Conservation (phyloP, 371 early-diverging fungal species). For the Pancytospora epiphaga region DNA sequence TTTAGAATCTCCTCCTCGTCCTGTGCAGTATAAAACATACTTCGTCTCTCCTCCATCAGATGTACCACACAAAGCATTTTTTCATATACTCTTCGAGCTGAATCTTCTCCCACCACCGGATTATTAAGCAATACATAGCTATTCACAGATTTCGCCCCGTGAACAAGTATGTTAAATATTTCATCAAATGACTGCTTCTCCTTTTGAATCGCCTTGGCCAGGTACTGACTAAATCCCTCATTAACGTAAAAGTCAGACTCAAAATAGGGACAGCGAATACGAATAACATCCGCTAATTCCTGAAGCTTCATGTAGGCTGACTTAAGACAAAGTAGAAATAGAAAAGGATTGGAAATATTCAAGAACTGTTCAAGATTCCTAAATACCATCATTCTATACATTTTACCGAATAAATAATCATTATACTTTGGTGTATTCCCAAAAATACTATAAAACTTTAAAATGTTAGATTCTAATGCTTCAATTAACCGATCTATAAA, state of each 20-base stretch:
- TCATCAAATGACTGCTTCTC: slow-evolving; percentile 40
- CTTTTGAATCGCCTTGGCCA: slow-evolving; percentile 19
- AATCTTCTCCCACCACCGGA: neutral
- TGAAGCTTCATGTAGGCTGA: slow-evolving; percentile 22
- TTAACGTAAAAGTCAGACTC: slow-evolving; percentile 6
- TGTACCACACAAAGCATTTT: slow-evolving; percentile 22
- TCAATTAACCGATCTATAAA: slow-evolving; percentile 29
- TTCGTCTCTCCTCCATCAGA: slow-evolving; percentile 16
- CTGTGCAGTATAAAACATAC: slow-evolving; percentile 23
- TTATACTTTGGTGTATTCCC: slow-evolving; percentile 12
- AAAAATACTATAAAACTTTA: slow-evolving; percentile 23
- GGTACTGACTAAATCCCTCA: slow-evolving; percentile 26
- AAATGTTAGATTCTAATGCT: slow-evolving; percentile 14
- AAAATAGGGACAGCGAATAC: slow-evolving; percentile 1
- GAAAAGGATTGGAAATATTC: slow-evolving; percentile 15
- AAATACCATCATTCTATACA: slow-evolving; percentile 34
- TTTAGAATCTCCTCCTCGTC: slow-evolving; percentile 31
- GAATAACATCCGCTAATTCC: slow-evolving; percentile 18
- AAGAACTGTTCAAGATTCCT: slow-evolving; percentile 31
- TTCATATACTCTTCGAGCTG: slow-evolving; percentile 15
- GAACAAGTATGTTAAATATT: slow-evolving; percentile 35
- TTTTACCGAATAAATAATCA: slow-evolving; percentile 31
- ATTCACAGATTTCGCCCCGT: neutral
- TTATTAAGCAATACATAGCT: slow-evolving; percentile 32
- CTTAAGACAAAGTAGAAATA: slow-evolving; percentile 32